phyloP scores from a whole-genome alignment of 2,329 filamentous ascomycete species.

The Microthyrium microscopicum region DNA sequence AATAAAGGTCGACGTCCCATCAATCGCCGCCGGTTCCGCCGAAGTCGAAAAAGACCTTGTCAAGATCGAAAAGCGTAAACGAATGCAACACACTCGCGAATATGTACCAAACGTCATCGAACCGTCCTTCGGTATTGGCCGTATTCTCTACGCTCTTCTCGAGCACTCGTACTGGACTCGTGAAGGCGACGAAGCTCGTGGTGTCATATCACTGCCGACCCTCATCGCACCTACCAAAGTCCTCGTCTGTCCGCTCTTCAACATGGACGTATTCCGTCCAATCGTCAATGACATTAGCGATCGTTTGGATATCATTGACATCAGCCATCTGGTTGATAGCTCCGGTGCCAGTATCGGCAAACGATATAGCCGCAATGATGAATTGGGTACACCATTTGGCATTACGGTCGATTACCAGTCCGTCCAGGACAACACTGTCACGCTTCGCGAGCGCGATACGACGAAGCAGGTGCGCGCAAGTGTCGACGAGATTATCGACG shows the following conservation, averaged over 20 bases:
- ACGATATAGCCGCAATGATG: constrained; percentile 58
- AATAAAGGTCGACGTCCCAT: constrained; percentile 58
- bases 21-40: constrained; percentile 52
- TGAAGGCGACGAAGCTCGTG: constrained; percentile 65
- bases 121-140: constrained; percentile 91
- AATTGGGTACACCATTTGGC: constrained; percentile 84
- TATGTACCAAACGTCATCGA: constrained; percentile 95
- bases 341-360: constrained; percentile 61
- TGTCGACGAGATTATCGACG: constrained; percentile 62
- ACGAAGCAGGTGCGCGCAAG: constrained; percentile 79
- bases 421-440: constrained; percentile 70
- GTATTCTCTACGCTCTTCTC: constrained; percentile 81
- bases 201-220: constrained; percentile 61
- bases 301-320: constrained; percentile 56
- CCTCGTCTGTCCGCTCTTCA: constrained; percentile 75
- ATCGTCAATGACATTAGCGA: constrained; percentile 55
- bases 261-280: constrained; percentile 66
- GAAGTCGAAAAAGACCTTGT: constrained; percentile 67
- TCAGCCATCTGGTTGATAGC: constrained; percentile 79
- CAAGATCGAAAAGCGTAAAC: constrained; percentile 66
- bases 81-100: constrained; percentile 70
- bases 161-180: constrained; percentile 95
- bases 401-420: constrained; percentile 96
- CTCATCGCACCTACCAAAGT: constrained; percentile 88
- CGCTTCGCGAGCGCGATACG: constrained; percentile 76